Base-by-base conservation (phyloP, 2,329 filamentous ascomycete species). In the Trichoderma sp. region DNA sequence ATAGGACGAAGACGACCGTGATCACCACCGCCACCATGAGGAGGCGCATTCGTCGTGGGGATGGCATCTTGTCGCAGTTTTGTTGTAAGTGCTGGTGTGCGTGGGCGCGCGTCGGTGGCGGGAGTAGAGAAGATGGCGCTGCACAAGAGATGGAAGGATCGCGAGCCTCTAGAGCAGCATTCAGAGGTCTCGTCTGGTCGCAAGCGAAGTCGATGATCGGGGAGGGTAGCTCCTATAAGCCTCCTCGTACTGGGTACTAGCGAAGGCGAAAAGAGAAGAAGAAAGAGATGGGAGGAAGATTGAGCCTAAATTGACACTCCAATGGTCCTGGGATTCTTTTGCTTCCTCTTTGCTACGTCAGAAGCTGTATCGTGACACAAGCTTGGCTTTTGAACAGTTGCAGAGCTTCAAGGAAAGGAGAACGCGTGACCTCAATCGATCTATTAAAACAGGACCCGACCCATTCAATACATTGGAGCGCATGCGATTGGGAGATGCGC, bases 31-130 rank as follows among this genome's bases (percentile, higher is more conserved):
- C 83, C 75, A 94, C 83, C 72, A 88, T 82, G 68, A 93, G 82
- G 74, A 91, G 82, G 76, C 90, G 89, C 75, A 93, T 77, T 74
- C 92, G 89, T 72, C 93, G 89, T 74, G 86, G 84, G 24, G 91
- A 91, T 75, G 89, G 87, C 91, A 93, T 93, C 70, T 70, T 76
- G 71, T 24, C 31, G 40, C 13, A 24, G 24, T 70, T 71, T 67
- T 35, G 33, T 68, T 55, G 61, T 56, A 59, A 21, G 47, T 53
- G 31, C 24, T 71, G 70, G 65, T 47, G 68, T 61, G 72, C 8
- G 40, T n/a, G 66, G 55, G 58, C 57, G 68, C 43, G 40, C 40
- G n/a, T 27, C 53, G 60, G 8, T 14, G 19, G 35, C 21, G 11
- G 21, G 27, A 35, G 37, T 2, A 52, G 37, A 14, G 21, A 62